Evolutionary conservation across 331 rosid species (phyloP), one percentile per base, ranked within the genome.

Genomic region (Saraca asoca): DNA sequence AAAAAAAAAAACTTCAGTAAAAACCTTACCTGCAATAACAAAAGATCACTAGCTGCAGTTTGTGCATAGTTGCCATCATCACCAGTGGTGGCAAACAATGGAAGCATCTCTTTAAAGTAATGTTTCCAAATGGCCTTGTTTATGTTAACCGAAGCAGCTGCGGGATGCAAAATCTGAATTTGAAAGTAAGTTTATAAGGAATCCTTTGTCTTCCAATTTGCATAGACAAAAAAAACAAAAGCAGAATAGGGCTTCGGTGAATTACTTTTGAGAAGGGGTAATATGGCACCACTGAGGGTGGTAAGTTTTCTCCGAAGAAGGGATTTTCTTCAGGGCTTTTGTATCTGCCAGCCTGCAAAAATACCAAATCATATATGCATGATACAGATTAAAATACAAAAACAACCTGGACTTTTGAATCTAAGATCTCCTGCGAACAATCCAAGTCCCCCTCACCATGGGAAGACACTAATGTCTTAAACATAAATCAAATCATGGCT

Each of bases 21-120:
- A 19, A 39, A 71, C 9, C 31, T 72, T 69, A 88, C 99, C 96
- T 94, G 97, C 69, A 94, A 83, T 63, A 95, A 82, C 12, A 78
- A 77, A 56, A 94, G 97, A 83, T 94, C 99, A 62, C 75, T 77
- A 18, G 93, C 90, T 33, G 96, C 99, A 45, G 99, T 83, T 71
- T 83, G 73, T 3, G 89, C 99, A 72, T 94, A 90, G 66, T 87
- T 88, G 43, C 96, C 99, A 68, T 94, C 96, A 64, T 88, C 89
- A 1, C 97, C 96, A 0, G 85, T 42, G 35, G 58, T 48, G 59
- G 76, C 87, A 52, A 90, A 73, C 69, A 80, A 63, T 0, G 92
- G 96, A 76, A 94, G 89, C 59, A 90, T 33, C 61, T 85, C 69
- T 1, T 82, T 34, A 75, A 90, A 71, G 79, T 94, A 94, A 13